Percentiles rank a stretch among this genome's conserved stretches.
These are phyloP conservation scores for Colletotrichum sublineola DNA, from an alignment of 2,329 filamentous ascomycete species.

Conservation along the genomic window DNA sequence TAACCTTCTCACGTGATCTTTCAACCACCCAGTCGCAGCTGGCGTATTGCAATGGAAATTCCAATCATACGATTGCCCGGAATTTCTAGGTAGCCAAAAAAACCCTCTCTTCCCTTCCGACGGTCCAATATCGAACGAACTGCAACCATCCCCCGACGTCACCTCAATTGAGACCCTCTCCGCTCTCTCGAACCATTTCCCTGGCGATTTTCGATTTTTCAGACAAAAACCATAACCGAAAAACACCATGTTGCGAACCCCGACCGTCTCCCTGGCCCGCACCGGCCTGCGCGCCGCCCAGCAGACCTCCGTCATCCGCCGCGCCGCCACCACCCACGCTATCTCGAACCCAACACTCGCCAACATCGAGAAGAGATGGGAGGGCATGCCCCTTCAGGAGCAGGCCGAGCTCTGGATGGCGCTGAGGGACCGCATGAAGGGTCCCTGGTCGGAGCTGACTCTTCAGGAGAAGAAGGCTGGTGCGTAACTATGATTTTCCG, in stretches of 20 bases:
- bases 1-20: neutral
- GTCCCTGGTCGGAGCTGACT: slow-evolving; percentile 94
- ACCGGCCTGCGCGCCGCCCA: slow-evolving; percentile 54
- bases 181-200: slow-evolving; percentile 42
- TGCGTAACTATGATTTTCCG: slow-evolving; percentile 66
- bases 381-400: slow-evolving; percentile 97
- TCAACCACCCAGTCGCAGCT: slow-evolving; percentile 37
- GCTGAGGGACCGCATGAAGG: slow-evolving; percentile 98
- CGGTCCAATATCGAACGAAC: slow-evolving; percentile 28
- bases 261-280: slow-evolving; percentile 67
- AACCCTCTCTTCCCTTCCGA: slow-evolving; percentile 42
- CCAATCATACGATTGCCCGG: slow-evolving; percentile 43
- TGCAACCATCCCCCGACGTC: slow-evolving; percentile 31
- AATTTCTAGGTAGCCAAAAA: slow-evolving; percentile 43
- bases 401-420: slow-evolving; percentile 99
- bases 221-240: slow-evolving; percentile 33
- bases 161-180: slow-evolving; percentile 50
- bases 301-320: slow-evolving; percentile 60
- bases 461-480: slow-evolving; percentile 99
- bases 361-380: slow-evolving; percentile 99
- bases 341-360: slow-evolving; percentile 98
- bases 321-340: slow-evolving; percentile 81
- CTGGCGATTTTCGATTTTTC: slow-evolving; percentile 37
- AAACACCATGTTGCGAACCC: slow-evolving; percentile 67
- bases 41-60: slow-evolving; percentile 43